Base-by-base conservation (phyloP, 306 rosid species). In the Nissolia schottii region DNA sequence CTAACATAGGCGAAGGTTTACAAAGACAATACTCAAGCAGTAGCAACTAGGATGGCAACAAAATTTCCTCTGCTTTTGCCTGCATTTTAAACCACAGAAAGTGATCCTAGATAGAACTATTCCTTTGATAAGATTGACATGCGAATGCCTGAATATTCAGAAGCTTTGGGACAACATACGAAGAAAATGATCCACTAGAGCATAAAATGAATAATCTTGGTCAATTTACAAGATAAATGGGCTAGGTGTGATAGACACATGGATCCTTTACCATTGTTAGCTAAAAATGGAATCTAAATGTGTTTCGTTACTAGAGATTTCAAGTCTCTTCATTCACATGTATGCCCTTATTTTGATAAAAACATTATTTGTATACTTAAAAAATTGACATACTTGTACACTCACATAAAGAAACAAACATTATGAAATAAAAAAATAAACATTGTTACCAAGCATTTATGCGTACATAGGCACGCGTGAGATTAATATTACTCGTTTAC, bases 21-120 rank as follows among this genome's bases (percentile, higher is more conserved):
- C 83, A 79, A 79, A 6, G 64, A 24, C 66, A 73, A 74, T 74
- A 53, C 73, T 68, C 80, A 80, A 80, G 70, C 67, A 67, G 70
- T 62, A 67, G 60, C 14, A 32, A 27, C 14, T 16, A 43, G 56
- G 6, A 15, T 55, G 50, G 45, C 20, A 34, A 34, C 6, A 67
- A 46, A 32, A 67, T 7, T 4, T 34, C 8, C 13, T 16, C 25
- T 49, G 34, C 32, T 77, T 68, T 37, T 20, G 0, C 9, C 48
- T 25, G 65, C 78, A 50, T 63, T 64, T 64, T 53, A 18, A 38
- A 8, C 73, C 57, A 54, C 62, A 53, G 65, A 75, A 65, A 64
- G 59, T 55, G 66, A 14, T 54, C 66, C 24, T 22, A 7, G 25
- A 7, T 3, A 38, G 22, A 23, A 15, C 3, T 27, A 45, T 24